phyloP scores from a whole-genome alignment of 2,329 filamentous ascomycete species.

The Trichophyton benhamiae region DNA sequence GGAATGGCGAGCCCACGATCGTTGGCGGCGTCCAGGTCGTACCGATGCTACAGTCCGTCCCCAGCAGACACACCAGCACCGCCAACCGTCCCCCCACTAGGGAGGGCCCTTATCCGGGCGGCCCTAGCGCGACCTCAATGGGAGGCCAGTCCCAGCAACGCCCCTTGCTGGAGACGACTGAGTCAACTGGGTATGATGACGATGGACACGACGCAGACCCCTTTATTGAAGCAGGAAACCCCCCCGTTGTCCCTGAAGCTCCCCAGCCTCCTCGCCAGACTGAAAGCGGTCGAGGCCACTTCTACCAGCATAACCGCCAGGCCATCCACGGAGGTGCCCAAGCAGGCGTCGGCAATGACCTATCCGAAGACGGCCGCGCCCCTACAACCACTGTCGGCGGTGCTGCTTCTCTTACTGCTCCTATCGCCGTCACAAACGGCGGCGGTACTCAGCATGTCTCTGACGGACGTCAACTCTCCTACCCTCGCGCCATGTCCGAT shows the following conservation, averaged over 20 bases:
- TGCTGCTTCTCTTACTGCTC: constrained; percentile 25
- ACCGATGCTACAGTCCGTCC: constrained; percentile 67
- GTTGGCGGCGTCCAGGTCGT: constrained; percentile 92
- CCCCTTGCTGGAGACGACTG: constrained; percentile 24
- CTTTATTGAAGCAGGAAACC: constrained; percentile 39
- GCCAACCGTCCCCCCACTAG: constrained; percentile 36
- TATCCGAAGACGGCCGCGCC: constrained; percentile 56
- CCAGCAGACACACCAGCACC: constrained; percentile 41
- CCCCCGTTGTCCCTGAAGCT: neutral
- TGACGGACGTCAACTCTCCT: constrained; percentile 48
- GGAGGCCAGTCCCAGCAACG: constrained; percentile 16
- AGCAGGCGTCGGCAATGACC: constrained; percentile 43
- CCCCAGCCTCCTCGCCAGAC: neutral
- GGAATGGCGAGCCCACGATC: constrained; percentile 74
- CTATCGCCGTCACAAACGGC: constrained; percentile 39
- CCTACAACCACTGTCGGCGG: constrained; percentile 39
- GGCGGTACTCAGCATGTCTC: constrained; percentile 31
- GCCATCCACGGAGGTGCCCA: constrained; percentile 17
- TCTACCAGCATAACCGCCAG: constrained; percentile 30
- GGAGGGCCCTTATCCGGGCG: constrained; percentile 34
- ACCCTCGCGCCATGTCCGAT: constrained; percentile 38
- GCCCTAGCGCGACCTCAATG: constrained; percentile 22
- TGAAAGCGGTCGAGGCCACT: constrained; percentile 22
- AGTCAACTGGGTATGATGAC: constrained; percentile 37
- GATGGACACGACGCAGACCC: constrained; percentile 47